These are phyloP conservation scores for Trametes sanguinea DNA, from an alignment of 768 basidiomycete species.

Conservation along the genomic window DNA sequence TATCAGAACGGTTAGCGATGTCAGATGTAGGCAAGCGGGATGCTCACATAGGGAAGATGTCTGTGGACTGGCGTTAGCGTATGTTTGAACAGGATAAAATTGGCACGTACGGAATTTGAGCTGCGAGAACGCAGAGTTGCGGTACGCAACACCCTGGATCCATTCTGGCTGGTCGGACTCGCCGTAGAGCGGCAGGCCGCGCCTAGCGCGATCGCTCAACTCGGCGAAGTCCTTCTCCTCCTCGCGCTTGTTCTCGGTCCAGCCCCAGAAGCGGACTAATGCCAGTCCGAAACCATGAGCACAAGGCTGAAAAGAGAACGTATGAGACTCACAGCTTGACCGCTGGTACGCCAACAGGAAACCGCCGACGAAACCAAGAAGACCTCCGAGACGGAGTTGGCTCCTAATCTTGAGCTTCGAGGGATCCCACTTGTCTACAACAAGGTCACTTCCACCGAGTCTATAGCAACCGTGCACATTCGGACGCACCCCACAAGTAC, in stretches of 20 bases:
- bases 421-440: constrained; percentile 49
- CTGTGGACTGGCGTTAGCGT: constrained; percentile 39
- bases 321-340: constrained; percentile 68
- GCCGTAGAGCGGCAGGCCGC: constrained; percentile 87
- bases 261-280: constrained; percentile 92
- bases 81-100: background rate
- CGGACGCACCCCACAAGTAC: constrained; percentile 77
- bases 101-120: constrained; percentile 77
- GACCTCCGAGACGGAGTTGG: constrained; percentile 57
- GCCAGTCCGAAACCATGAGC: background rate
- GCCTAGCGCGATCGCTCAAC: constrained; percentile 67
- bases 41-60: constrained; percentile 74
- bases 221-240: constrained; percentile 77
- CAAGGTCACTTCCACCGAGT: background rate
- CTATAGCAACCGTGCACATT: background rate
- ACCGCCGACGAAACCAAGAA: constrained; percentile 86
- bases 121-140: constrained; percentile 92
- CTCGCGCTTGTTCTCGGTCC: constrained; percentile 87
- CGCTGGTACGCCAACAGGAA: constrained; percentile 93
- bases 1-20: constrained; percentile 33
- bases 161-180: constrained; percentile 78
- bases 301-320: background rate
- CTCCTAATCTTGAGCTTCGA: constrained; percentile 41
- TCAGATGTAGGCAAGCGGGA: background rate
- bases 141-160: constrained; percentile 83